Base-by-base conservation (phyloP, 1,139 yeast genomes). In the Magnusiomyces paraingens region DNA sequence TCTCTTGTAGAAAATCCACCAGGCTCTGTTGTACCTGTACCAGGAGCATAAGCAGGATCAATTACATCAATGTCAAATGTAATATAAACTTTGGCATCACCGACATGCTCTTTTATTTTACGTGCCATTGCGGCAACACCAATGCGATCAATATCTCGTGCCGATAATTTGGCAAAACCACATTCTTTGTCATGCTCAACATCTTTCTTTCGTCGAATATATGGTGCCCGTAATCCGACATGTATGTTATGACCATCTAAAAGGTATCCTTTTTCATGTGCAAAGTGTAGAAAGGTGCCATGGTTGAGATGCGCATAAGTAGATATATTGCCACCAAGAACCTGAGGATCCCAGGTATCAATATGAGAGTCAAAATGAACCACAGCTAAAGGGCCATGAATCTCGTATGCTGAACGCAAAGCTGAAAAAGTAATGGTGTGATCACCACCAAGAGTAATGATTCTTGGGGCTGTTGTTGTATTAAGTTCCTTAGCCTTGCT, bases 1-100 rank as follows among this genome's bases (percentile, higher is more conserved):
- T 86, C 94, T 58, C 94, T 74, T 6, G 91, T 86, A 52, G 86
- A 71, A 76, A 85, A 79, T 54, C 94, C 94, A 55, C 94, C 94
- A 1, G 87, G 83, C 69, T 86, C 94, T 58, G 83, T 85, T 2
- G 94, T 86, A 3, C 94, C 94, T 0, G 94, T 86, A 0, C 93
- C 94, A 54, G 89, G 85, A 5, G 91, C 88, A 62, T 82, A 81
- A 1, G 84, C 90, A 1, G 94, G 93, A 66, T 86, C 94, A 59
- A 86, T 73, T 12, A 84, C 88, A 66, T 86, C 94, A 50, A 86
- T 84, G 66, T 86, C 94, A 43, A 86, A 83, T 5, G 87, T 80
- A 38, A 86, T 72, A 63, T 84, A 86, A 1, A 86, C 84, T 35
- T 91, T 88, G 26, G 77, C 72, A 55, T 81, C 78, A 57, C 81